Evolutionary conservation across 345 rosid species (phyloP), one percentile per base, ranked within the genome.

Genomic region (Cardamine resedifolia): DNA sequence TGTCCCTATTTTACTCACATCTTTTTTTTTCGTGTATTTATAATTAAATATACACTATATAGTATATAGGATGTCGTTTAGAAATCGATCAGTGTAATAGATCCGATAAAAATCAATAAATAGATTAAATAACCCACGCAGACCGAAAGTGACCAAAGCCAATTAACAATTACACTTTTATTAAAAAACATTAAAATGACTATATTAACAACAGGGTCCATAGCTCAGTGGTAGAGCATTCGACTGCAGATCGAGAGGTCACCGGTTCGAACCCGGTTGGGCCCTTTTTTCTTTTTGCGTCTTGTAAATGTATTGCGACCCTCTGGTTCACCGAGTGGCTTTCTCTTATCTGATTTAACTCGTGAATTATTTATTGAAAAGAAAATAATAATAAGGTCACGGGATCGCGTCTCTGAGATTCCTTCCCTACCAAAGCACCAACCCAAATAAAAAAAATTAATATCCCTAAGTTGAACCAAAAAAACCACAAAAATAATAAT

Each of bases 181-280:
- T 28, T n/a, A n/a, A n/a, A n/a, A n/a, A n/a, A n/a, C n/a, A n/a
- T n/a, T n/a, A n/a, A n/a, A n/a, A n/a, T n/a, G n/a, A n/a, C n/a
- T n/a, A n/a, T n/a, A n/a, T n/a, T n/a, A n/a, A n/a, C n/a, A n/a
- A n/a, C 36, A 1, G 91, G 85, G 88, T 84, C 83, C 84, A 79
- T 88, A 82, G 91, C 89, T 91, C 88, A 85, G 92, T 85, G 88
- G 92, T 88, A 84, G 96, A 88, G 90, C 91, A 88, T 77, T 84
- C 84, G 88, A 85, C 89, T 90, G 86, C 86, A 83, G 92, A 83
- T 88, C 87, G 81, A 84, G 81, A 85, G 95, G 88, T 85, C 91
- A 83, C 81, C 70, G 82, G 84, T 81, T 82, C 81, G 79, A 77
- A 69, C 78, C 74, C 80, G 80, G 82, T 80, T 74, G 87, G 82